Evolutionary conservation across 108 stramenopile genomes (phyloP).

Genomic region (Thalassiosira profunda): DNA sequence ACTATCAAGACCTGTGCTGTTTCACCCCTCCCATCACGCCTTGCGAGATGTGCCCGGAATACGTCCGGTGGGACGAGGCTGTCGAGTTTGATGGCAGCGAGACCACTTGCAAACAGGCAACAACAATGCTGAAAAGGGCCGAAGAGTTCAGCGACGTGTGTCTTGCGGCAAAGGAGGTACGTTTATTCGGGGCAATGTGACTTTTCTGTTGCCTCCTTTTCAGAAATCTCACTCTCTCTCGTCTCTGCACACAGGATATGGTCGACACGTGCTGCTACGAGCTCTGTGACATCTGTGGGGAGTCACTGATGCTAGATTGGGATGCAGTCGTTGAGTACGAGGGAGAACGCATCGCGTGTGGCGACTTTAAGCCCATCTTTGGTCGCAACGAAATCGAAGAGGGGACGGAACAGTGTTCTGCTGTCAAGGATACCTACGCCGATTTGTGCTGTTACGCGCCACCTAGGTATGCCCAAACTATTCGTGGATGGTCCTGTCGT

Average conservation of each 20-base stretch:
- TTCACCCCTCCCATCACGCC: conserved; percentile 34
- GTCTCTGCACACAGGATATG: conserved; percentile 21
- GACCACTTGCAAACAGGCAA: conserved; percentile 40
- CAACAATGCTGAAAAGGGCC: conserved; percentile 32
- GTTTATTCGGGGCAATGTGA: too few species aligned
- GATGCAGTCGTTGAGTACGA: conserved; percentile 47
- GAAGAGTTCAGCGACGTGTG: conserved; percentile 39
- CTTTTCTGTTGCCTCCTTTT: too few species aligned
- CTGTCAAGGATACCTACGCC: conserved; percentile 17
- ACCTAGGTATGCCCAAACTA: too few species aligned
- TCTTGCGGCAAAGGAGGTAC: conserved; percentile 9
- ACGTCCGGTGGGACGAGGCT: conserved; percentile 41
- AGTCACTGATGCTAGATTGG: conserved; percentile 39
- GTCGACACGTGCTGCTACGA: conserved; percentile 43
- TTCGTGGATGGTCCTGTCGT: too few species aligned
- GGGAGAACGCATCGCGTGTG: conserved; percentile 37
- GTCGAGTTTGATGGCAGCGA: conserved; percentile 38
- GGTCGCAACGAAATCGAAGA: conserved; percentile 45
- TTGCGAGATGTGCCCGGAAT: conserved; percentile 45
- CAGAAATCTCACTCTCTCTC: too few species aligned
- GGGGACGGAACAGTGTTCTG: conserved; percentile 20
- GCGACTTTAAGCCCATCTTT: conserved; percentile 50
- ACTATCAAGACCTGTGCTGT: conserved; percentile 43
- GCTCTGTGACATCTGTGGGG: conserved; percentile 44
- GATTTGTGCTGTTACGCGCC: conserved; percentile 50